Base-by-base conservation (phyloP, 1,139 yeast species). In the Kazachstania sp. region DNA sequence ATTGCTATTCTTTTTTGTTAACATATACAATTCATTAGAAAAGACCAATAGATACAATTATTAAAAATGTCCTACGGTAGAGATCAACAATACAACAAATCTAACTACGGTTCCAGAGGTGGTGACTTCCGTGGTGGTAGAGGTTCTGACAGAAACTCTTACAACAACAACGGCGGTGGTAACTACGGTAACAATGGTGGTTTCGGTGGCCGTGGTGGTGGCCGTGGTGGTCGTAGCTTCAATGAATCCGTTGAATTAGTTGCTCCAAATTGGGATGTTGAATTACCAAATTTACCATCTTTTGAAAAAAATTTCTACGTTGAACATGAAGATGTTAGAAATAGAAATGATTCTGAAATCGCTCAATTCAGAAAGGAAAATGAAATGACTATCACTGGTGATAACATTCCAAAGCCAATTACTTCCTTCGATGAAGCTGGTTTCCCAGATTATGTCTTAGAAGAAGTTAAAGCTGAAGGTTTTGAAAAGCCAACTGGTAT, bases 261-360 rank as follows among this genome's bases (percentile, higher is more conserved):
- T 64, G 75, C 82, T 56, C 96, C 88, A 60, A 78, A 83, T 53
- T 90, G 92, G 86, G 95, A 87, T 64, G 52, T 49, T 29, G 66
- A 62, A 45, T 56, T 83, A 49, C 81, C 78, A 56, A 64, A 78
- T 29, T 72, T 90, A 67, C 95, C 97, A 60, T 82, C 81, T 65
- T 94, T 92, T 66, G 97, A 90, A 71, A 94, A 94, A 74, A 88
- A 92, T 70, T 92, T 92, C 66, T 92, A 92, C 73, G 74, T 75
- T 54, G 98, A 94, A 72, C 83, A 85, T 65, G 86, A 86, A 52
- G 71, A 70, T 46, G 97, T 92, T 54, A 69, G 86, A 50, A 73
- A 71, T 43, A 86, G 97, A 71, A 66, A 84, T 41, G 87, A 83
- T 4, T 75, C 67, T 44, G 97, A 90, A 49, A 77, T 92, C 55